phyloP scores from a whole-genome alignment of 352 stramenopile genomes.

The Phytophthora multivora region DNA sequence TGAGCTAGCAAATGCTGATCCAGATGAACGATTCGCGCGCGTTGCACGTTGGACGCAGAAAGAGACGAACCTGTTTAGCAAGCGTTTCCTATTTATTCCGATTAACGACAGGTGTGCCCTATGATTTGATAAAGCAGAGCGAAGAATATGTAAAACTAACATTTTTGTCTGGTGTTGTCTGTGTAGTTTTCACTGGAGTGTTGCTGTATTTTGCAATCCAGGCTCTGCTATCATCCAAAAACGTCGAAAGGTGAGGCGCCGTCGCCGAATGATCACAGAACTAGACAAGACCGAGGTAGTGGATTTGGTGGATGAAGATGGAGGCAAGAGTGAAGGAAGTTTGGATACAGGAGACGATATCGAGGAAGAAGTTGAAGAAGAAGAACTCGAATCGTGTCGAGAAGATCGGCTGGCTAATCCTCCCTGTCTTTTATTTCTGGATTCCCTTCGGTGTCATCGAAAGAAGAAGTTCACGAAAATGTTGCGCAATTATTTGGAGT shows the following conservation, averaged over 20 bases:
- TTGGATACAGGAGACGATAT: neutral
- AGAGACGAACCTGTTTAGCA: constrained; percentile 83
- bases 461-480: constrained; percentile 88
- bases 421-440: constrained; percentile 93
- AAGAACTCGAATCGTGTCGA: constrained; percentile 50
- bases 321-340: neutral
- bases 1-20: constrained; percentile 28
- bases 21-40: constrained; percentile 57
- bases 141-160: neutral
- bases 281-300: constrained; percentile 28
- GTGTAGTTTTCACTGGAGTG: constrained; percentile 89
- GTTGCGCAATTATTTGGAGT: constrained; percentile 89
- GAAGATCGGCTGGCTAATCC: constrained; percentile 46
- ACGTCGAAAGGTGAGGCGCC: constrained; percentile 32
- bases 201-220: constrained; percentile 87
- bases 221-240: constrained; percentile 68
- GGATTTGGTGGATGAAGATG: constrained; percentile 38
- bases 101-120: constrained; percentile 82
- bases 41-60: constrained; percentile 87
- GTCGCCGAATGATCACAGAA: neutral
- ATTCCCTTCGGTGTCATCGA: constrained; percentile 94
- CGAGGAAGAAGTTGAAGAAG: constrained; percentile 46
- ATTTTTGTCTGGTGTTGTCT: neutral
- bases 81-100: constrained; percentile 89
- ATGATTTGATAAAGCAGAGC: neutral